Conservation (phyloP, 208 protist genomes). For the Acanthamoeba sp. region DNA sequence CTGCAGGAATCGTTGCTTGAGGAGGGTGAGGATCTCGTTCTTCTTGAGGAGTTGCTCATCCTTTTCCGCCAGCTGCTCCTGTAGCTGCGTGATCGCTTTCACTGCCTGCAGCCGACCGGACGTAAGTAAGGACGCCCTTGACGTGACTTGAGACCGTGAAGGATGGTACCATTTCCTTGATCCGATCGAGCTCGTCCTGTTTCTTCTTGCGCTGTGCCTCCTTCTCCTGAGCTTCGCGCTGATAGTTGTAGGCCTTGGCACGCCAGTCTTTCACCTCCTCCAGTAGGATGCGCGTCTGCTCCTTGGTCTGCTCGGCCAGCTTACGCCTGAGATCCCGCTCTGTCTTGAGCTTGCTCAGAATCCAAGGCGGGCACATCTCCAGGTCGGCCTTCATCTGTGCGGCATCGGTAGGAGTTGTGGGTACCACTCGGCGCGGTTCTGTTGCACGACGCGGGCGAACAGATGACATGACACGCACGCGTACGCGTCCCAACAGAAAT, state of each 20-base stretch:
- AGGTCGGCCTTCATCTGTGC: conserved; percentile 64
- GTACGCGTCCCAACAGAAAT: too few relatives aligned
- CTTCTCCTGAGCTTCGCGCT: neutral
- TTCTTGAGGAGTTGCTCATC: conserved; percentile 61
- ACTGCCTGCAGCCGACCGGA: neutral
- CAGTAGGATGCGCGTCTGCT: conserved; percentile 52
- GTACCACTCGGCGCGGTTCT: neutral
- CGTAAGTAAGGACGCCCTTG: neutral
- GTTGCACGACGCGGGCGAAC: neutral
- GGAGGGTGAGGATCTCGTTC: conserved; percentile 51
- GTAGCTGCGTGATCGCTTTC: conserved; percentile 60
- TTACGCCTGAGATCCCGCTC: conserved; percentile 55
- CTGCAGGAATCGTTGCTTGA: conserved; percentile 62
- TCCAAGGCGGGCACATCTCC: conserved; percentile 52
- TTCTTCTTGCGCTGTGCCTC: conserved; percentile 22
- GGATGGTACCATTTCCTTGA: conserved; percentile 54
- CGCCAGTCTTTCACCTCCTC: conserved; percentile 69
- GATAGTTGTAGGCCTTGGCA: conserved; percentile 50
- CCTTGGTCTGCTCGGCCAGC: conserved; percentile 69
- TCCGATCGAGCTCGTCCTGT: conserved; percentile 45
- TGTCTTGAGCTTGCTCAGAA: conserved; percentile 63
- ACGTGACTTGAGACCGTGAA: neutral
- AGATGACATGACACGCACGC: neutral
- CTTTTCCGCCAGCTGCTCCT: conserved; percentile 20
- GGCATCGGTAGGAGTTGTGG: neutral